Base-by-base conservation (phyloP, 306 rosid genomes). In the Glycine tomentella region DNA sequence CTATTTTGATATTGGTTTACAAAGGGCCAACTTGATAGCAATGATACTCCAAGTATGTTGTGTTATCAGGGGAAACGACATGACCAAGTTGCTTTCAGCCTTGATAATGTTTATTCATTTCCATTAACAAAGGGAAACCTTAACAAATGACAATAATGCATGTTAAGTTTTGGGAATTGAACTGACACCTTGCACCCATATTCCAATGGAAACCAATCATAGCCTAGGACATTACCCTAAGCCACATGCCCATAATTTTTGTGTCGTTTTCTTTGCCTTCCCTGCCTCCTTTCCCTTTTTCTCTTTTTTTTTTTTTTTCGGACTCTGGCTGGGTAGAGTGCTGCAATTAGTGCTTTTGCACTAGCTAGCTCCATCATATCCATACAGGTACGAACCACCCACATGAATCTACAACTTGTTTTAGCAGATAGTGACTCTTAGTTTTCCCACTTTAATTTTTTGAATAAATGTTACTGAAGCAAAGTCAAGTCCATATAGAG, bases 201-300 rank as follows among this genome's bases (percentile, higher is more conserved):
- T 44, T 75, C 46, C 50, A 57, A 4, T 10, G 50, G 12, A 55
- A 80, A 9, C 71, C 82, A 38, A 80, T 83, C 72, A 78, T 61
- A 40, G 69, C 64, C 40, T 65, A 80, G 25, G 50, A 75, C 82
- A 25, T 79, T 79, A 58, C 49, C 84, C 73, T 80, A 72, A 38
- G 72, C 16, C 84, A 80, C 76, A 69, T 84, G 76, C 85, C 76
- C 75, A 80, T 69, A 11, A 57, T 68, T 59, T 56, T 7, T 80
- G 14, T 68, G 73, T 62, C 78, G 25, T 51, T 69, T 69, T 68
- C 56, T 17, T 44, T 40, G 14, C 51, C 20, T 50, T 42, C 13
- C 34, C 4, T 53, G 52, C 53, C 58, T 45, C 2, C 34, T 58
- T 56, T 51, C 20, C 25, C 68, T 31, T 75, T 69, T 63, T 50